These are phyloP conservation scores for Suhomyces bokatorum DNA, from an alignment of 1,139 yeast species.

Conservation along the genomic window DNA sequence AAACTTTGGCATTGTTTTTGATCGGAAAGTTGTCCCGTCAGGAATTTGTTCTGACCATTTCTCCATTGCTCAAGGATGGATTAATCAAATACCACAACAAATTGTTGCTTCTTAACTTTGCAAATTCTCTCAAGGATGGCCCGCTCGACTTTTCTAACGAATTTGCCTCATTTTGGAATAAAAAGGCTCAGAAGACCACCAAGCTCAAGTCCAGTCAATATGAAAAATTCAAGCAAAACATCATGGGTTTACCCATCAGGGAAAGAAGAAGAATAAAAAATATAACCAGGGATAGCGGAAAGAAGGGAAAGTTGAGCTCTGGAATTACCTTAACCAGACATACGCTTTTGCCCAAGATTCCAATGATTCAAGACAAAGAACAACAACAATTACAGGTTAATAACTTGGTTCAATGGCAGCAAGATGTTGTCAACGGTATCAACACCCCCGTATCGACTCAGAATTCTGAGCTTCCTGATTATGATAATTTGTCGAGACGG, in stretches of 20 bases:
- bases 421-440: conserved; percentile 87
- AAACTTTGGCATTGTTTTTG: conserved; percentile 70
- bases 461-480: conserved; percentile 79
- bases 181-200: conserved; percentile 43
- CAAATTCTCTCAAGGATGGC: conserved; percentile 78
- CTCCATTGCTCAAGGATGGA: conserved; percentile 54
- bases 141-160: conserved; percentile 46
- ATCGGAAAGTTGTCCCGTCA: conserved; percentile 76
- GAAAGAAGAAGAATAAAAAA: conserved; percentile 84
- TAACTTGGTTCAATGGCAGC: conserved; percentile 82
- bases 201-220: conserved; percentile 62
- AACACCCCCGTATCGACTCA: conserved; percentile 83
- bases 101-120: conserved; percentile 73
- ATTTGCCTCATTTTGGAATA: conserved; percentile 60
- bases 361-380: conserved; percentile 65
- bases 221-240: conserved; percentile 80
- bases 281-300: conserved; percentile 80
- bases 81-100: conserved; percentile 70
- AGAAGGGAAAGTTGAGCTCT: conserved; percentile 72
- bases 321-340: conserved; percentile 81
- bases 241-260: conserved; percentile 80
- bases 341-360: conserved; percentile 83
- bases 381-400: conserved; percentile 52
- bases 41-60: conserved; percentile 63
- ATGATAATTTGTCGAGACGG: conserved; percentile 64